Conservation (phyloP, 768 basidiomycete genomes). For the Auricularia cornea region DNA sequence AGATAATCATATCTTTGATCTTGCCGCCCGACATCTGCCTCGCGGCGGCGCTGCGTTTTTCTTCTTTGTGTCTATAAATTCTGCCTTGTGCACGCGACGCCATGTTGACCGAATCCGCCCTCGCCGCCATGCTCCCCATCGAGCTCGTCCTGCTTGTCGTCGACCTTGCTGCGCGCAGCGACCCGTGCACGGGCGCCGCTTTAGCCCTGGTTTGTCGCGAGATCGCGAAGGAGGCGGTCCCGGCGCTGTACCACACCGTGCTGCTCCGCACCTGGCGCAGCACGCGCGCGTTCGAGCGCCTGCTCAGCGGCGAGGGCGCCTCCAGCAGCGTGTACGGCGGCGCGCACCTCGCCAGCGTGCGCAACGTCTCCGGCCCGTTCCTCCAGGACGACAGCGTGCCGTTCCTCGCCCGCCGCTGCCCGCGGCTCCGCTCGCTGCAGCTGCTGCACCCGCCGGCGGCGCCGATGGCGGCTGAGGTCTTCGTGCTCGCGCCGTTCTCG, state of each 20-base stretch:
- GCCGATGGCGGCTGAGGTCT: not conserved
- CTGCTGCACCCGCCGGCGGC: not conserved
- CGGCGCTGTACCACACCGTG: not conserved
- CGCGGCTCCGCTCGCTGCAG: not conserved
- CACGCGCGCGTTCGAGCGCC: not conserved
- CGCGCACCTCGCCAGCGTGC: not conserved
- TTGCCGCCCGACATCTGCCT: no score
- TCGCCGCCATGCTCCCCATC: not conserved
- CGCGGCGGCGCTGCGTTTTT: no score
- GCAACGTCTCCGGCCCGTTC: not conserved
- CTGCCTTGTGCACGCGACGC: no score
- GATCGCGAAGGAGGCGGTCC: not conserved
- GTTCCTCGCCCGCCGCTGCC: not conserved
- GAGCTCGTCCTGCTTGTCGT: not conserved
- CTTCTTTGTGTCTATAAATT: no score
- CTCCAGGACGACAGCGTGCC: not conserved
- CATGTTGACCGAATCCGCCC: not conserved
- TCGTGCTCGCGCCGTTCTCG: not conserved
- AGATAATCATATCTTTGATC: no score
- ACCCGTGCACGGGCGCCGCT: not conserved
- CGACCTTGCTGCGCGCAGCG: not conserved
- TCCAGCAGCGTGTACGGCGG: not conserved
- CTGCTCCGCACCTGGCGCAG: not conserved
- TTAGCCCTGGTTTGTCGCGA: not conserved
- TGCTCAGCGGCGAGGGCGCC: not conserved